Evolutionary conservation across 352 stramenopile genomes (phyloP), one percentile per base, ranked within the genome.

Genomic region (Globisporangium echinulatum): DNA sequence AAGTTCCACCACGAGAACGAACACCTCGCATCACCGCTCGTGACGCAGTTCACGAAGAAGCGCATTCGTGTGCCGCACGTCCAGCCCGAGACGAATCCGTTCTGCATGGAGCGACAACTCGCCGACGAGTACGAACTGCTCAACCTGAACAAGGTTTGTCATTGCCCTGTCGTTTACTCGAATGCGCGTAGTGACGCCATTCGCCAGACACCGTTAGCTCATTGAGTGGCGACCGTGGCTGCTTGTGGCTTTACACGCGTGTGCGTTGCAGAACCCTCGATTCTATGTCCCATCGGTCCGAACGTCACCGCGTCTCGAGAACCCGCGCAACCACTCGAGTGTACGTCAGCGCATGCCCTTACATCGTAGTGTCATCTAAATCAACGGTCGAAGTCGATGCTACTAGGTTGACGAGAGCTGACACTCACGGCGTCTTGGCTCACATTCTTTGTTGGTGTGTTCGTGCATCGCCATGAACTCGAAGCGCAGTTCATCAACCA

Each of bases 71-170:
- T 90, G 49, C 82, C 82, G 7, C 68, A 63, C 3, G 66, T 86
- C 25, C 77, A 90, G 50, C 36, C 68, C 56, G 76, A 92, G 33
- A 66, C 62, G 49, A 90, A 94, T 54, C 81, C 81, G 43, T 92
- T 92, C 60, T 91, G 80, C 56, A 59, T 70, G 52, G 79, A 92
- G 33, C 73, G 80, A 14, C 85, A 90, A 58, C 59, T 92, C 55
- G 78, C 82, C n/a, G 85, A 92, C 58, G 82, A 74, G 56, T 88
- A 86, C 55, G 67, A 79, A 59, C 81, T 80, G 54, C 60, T 78
- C 58, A 87, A 91, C 59, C 74, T 90, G 63, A 94, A 94, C 70
- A 92, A 90, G 74, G 83, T 90, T 65, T n/a, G 51, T 14, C 10
- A 9, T 17, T 49, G 14, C 10, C 25, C 25, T 33, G 25, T 33